These are phyloP conservation scores for Omphalotus guepiniiformis DNA, from an alignment of 768 basidiomycete species.

Conservation along the genomic window DNA sequence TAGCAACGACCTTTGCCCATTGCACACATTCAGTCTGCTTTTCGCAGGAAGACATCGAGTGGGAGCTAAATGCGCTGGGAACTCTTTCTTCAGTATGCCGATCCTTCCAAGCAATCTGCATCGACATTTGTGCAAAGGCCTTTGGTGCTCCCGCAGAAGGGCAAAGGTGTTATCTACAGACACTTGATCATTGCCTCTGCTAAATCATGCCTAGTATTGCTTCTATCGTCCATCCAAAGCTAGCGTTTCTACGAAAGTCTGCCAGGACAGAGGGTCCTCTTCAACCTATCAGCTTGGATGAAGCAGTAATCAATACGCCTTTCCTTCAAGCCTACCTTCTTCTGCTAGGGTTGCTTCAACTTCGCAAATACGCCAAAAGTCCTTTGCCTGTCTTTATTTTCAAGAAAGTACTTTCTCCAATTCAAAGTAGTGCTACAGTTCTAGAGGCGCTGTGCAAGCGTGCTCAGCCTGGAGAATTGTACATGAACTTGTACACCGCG, in stretches of 20 bases:
- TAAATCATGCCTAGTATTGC: neutral
- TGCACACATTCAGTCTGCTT: neutral
- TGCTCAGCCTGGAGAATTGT: neutral
- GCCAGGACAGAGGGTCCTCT: neutral
- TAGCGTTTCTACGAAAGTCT: neutral
- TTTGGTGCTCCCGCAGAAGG: neutral
- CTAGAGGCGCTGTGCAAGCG: neutral
- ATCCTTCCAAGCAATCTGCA: neutral
- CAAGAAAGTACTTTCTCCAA: neutral
- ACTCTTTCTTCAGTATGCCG: neutral
- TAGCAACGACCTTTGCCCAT: neutral
- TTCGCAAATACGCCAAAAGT: neutral
- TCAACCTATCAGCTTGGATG: neutral
- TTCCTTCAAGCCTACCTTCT: constrained; percentile 1
- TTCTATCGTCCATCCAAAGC: neutral
- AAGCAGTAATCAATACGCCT: neutral
- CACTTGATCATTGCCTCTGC: neutral
- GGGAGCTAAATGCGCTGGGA: constrained; percentile 2
- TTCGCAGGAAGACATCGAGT: neutral
- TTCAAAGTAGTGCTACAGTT: neutral
- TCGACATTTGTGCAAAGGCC: neutral
- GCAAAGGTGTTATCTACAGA: neutral
- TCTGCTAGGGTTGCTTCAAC: neutral
- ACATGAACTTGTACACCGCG: neutral
- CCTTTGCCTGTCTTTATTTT: neutral